Base-by-base conservation (phyloP, 352 stramenopile species). In the Globisporangium cederbergense region DNA sequence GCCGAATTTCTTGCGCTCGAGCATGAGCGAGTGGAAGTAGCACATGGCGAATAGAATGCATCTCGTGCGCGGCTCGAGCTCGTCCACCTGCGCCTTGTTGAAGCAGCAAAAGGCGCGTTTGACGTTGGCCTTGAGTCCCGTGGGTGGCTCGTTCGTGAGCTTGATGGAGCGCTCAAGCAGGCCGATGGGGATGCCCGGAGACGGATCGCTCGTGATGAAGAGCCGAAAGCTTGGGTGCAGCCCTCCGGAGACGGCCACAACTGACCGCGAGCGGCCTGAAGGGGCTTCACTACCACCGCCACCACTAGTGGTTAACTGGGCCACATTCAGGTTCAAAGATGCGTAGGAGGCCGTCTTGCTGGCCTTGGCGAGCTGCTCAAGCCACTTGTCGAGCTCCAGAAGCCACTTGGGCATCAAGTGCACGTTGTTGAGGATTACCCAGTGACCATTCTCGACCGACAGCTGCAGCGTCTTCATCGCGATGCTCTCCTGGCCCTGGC, bases 361-460 rank as follows among this genome's bases (percentile, higher is more conserved):
- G 9, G 69, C 80, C 45, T 90, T 86, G 0, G 77, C 70, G 57
- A 96, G 52, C 58, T 90, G 71, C 52, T 98, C 92, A 25, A 98
- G 80, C 81, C 96, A 90, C 52, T 96, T 90, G 66, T 98, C 94
- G 14, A 98, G 80, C 57, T 91, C 88, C 1, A 96, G 71, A 34
- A 98, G 85, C 96, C 95, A 98, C 56, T 79, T 88, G 0, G 95
- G 90, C 93, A 98, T 98, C 11, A 98, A 64, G 49, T 98, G 95
- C 16, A 97, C 90, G 66, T 98, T 98, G 74, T 98, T 96, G 40
- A 98, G 80, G 63, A 98, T 94, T 2, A 98, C 83, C 96, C 96
- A 98, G 72, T 97, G 89, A 10, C 96, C 96, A 60, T 97, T 97
- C 25, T 96, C 87, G 20, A 89, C 90, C 36, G 81, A 87, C 34